These are phyloP conservation scores for Thermochaetoides dissita DNA, from an alignment of 2,329 filamentous ascomycete species.

Conservation along the genomic window DNA sequence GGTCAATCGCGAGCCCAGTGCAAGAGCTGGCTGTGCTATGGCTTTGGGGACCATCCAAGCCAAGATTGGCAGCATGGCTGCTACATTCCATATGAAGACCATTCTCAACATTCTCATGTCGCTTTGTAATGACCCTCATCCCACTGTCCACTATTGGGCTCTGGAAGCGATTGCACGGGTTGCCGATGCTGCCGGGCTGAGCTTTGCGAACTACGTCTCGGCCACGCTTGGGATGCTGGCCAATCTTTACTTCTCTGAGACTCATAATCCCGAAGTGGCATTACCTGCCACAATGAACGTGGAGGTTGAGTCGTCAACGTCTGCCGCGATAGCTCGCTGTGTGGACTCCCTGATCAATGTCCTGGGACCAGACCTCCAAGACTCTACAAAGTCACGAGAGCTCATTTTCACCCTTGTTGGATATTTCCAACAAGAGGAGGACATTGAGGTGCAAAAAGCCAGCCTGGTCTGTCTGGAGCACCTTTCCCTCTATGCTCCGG, in stretches of 20 bases:
- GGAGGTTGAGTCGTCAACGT: slow-evolving; percentile 70
- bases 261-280: slow-evolving; percentile 72
- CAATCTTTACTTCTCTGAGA: slow-evolving; percentile 82
- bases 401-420: slow-evolving; percentile 76
- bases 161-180: slow-evolving; percentile 76
- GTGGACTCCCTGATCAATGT: slow-evolving; percentile 96
- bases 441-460: slow-evolving; percentile 56
- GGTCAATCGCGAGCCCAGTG: slow-evolving; percentile 80
- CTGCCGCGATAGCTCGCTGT: slow-evolving; percentile 70
- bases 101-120: slow-evolving; percentile 98
- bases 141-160: slow-evolving; percentile 92
- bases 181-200: slow-evolving; percentile 81
- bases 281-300: slow-evolving; percentile 78
- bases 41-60: slow-evolving; percentile 87
- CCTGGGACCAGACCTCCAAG: slow-evolving; percentile 85
- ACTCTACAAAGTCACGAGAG: slow-evolving; percentile 80
- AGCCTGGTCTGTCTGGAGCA: slow-evolving; percentile 79
- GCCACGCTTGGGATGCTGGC: slow-evolving; percentile 87
- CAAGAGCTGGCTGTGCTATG: slow-evolving; percentile 85
- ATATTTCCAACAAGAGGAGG: slow-evolving; percentile 66
- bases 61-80: slow-evolving; percentile 93
- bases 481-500: slow-evolving; percentile 79
- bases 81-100: slow-evolving; percentile 88
- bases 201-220: slow-evolving; percentile 80
- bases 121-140: slow-evolving; percentile 86